These are phyloP conservation scores for Sequoia sempervirens DNA, from an alignment of 75 land plant genomes.

Conservation along the genomic window DNA sequence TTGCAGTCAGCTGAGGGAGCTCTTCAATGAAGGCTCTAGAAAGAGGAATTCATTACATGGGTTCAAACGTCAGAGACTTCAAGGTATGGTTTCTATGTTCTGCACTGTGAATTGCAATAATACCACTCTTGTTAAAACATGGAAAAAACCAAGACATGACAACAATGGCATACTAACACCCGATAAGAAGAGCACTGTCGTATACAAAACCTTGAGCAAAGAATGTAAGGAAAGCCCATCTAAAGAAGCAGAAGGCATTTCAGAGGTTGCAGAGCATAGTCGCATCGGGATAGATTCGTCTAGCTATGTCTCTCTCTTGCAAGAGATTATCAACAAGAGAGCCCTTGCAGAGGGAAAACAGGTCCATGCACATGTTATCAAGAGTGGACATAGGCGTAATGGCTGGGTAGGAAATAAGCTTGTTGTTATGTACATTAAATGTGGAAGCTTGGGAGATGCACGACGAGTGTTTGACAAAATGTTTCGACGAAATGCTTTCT, in stretches of 20 bases:
- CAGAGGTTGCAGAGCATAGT: background rate
- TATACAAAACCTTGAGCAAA: background rate
- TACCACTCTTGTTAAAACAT: background rate
- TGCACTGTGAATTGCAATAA: background rate
- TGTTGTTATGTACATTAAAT: conserved; percentile 11
- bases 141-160: background rate
- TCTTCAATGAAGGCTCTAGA: background rate
- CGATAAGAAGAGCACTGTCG: background rate
- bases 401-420: conserved; percentile 3
- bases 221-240: background rate
- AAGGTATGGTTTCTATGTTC: background rate
- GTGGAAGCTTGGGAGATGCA: conserved; percentile 16
- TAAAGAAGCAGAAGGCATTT: background rate
- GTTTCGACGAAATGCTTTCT: background rate
- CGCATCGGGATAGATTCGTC: background rate
- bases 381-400: background rate
- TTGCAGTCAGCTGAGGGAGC: background rate
- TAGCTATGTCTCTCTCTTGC: background rate
- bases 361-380: conserved; percentile 7
- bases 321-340: background rate
- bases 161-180: background rate
- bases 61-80: background rate
- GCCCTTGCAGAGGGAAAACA: conserved; percentile 16
- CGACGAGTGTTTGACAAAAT: conserved; percentile 21
- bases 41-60: background rate